Evolutionary conservation across 176 grass and related monocot species (phyloP).

Genomic region (Triticum monococcum): DNA sequence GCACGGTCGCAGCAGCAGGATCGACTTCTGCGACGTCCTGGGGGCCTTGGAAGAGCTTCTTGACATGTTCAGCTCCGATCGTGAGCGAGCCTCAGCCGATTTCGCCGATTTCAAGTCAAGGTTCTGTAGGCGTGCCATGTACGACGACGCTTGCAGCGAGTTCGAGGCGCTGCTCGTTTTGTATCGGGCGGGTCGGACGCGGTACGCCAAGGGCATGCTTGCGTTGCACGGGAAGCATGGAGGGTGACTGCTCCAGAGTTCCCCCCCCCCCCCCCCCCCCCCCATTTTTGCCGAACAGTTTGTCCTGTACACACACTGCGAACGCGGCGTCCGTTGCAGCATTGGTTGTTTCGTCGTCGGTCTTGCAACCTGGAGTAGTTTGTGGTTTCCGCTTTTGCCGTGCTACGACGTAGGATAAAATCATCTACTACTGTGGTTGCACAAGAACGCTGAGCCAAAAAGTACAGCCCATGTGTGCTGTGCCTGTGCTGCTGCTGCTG

Average conservation of each 20-base stretch:
- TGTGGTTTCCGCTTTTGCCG: background rate
- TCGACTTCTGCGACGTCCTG: constrained; percentile 49
- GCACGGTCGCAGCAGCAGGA: constrained; percentile 24
- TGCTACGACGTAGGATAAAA: background rate
- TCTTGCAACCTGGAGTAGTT: too few relatives aligned
- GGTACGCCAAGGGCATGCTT: constrained; percentile 73
- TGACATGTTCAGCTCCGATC: background rate
- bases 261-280: too few relatives aligned
- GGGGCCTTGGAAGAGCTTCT: constrained; percentile 38
- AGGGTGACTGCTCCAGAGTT: too few relatives aligned
- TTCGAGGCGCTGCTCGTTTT: constrained; percentile 46
- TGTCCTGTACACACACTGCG: too few relatives aligned
- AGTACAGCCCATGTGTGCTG: background rate
- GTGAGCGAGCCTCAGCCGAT: constrained; percentile 4
- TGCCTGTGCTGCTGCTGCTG: background rate
- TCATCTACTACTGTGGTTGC: background rate
- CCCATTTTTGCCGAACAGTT: too few relatives aligned
- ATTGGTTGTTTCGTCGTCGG: too few relatives aligned
- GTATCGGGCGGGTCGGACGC: constrained; percentile 58
- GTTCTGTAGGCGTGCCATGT: constrained; percentile 49
- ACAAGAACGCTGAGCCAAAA: background rate
- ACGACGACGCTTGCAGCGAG: constrained; percentile 44
- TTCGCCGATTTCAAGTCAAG: constrained; percentile 38
- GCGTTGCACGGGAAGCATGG: constrained; percentile 42
- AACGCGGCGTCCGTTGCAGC: too few relatives aligned